Base-by-base conservation (phyloP, 2,329 filamentous ascomycete species). In the Claviceps spartinae region DNA sequence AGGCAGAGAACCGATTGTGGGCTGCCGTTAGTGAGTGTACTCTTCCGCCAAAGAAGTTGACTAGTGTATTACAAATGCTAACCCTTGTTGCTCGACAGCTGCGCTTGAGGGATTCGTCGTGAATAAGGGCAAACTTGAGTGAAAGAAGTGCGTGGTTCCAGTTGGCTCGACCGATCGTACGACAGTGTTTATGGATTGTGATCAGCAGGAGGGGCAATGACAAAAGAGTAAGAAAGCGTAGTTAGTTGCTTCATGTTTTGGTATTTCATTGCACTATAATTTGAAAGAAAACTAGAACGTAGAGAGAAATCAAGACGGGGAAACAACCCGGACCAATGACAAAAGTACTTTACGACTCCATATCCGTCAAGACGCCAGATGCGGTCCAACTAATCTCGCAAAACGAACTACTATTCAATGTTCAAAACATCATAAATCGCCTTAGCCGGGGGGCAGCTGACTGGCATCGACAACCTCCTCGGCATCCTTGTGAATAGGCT, bases 1-100 rank as follows among this genome's bases (percentile, higher is more conserved):
- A 98, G 69, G 93, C 88, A 0, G 90, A 97, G 72, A 98, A 98
- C 65, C 82, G 93, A 58, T 68, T 98, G 38, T 98, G 89, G 86
- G 85, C 88, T 57, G 90, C 89, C 45, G 81, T 95, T 61, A 74
- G 83, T 83, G 69, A 69, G 80, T 77, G 6, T 5, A 44, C 18
- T 37, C 18, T 26, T 9, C 0, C 11, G 16, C 18, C 18, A 41
- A 7, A 13, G 47, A 13, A 20, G 4, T 5, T 20, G 2, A 36
- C 8, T 30, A 14, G 9, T 3, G n/a, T 30, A 20, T 16, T 18
- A 18, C 5, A n/a, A 41, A 40, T 46, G 14, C 43, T 47, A 52
- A 22, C 42, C 44, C 30, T 48, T 14, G 30, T 16, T 47, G 26
- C 46, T 11, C 7, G 8, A 43, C 57, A 79, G 84, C 87, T 62